Conservation (phyloP, 2,329 filamentous ascomycete genomes). For the Cordyceps militaris region DNA sequence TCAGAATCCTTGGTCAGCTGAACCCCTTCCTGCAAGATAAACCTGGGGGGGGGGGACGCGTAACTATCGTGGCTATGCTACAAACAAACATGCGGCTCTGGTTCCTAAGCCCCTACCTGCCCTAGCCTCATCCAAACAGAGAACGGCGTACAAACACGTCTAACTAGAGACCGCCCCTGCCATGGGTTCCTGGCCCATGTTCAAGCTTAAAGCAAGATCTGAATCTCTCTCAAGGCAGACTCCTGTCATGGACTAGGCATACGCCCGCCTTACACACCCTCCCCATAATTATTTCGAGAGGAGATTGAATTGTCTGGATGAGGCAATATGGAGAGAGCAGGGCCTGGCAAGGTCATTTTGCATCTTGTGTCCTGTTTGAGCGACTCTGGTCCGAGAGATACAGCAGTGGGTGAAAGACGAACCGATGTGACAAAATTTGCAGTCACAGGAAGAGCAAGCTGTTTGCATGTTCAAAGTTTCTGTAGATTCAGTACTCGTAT, state of each 20-base stretch:
- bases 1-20: not conserved
- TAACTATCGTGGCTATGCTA: slow-evolving; percentile 9
- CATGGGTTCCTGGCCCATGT: not conserved
- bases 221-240: not conserved
- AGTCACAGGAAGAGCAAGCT: not conserved
- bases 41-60: not conserved
- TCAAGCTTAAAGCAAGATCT: not conserved
- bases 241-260: not conserved
- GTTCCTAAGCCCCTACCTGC: no score
- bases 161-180: not conserved
- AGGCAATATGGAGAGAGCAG: not conserved
- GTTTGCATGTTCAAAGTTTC: not conserved
- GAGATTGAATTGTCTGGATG: not conserved
- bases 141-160: not conserved
- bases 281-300: not conserved
- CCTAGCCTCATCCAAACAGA: not conserved
- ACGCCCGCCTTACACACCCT: not conserved
- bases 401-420: not conserved
- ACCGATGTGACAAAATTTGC: not conserved
- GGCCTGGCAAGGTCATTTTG: not conserved
- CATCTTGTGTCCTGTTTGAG: not conserved
- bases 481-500: not conserved
- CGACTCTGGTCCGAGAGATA: not conserved
- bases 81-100: not conserved
- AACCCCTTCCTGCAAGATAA: not conserved